Percentiles rank a stretch among this genome's conserved stretches.
Conservation (phyloP, 345 rosid species). For the Boechera stricta region DNA sequence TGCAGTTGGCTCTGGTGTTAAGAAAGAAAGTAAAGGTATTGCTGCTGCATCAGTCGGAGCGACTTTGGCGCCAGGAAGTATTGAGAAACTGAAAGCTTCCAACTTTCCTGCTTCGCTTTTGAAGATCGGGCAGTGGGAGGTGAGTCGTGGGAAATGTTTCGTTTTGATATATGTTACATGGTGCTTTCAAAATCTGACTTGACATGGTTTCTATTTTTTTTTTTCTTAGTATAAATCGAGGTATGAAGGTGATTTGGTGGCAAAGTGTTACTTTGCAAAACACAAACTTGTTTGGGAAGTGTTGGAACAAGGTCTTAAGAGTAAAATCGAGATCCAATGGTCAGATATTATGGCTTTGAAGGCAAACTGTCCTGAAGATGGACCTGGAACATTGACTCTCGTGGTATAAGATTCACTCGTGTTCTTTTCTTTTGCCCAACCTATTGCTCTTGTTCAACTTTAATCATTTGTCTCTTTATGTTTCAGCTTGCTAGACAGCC, state of each 20-base stretch:
- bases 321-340: slow-evolving; percentile 99
- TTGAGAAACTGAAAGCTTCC: slow-evolving; percentile 95
- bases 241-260: slow-evolving; percentile 99
- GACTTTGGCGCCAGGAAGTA: slow-evolving; percentile 32
- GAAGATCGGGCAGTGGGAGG: slow-evolving; percentile 96
- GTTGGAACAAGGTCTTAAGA: slow-evolving; percentile 93
- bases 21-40: slow-evolving; percentile 59
- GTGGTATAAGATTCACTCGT: slow-evolving; percentile 59
- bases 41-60: slow-evolving; percentile 38
- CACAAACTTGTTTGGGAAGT: slow-evolving; percentile 99
- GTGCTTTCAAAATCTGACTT: slow-evolving; percentile 14
- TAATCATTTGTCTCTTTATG: slow-evolving; percentile 26
- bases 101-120: slow-evolving; percentile 87
- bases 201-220: neutral
- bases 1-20: slow-evolving; percentile 42
- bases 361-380: slow-evolving; percentile 82
- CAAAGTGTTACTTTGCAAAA: slow-evolving; percentile 98
- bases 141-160: slow-evolving; percentile 29
- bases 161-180: slow-evolving; percentile 21
- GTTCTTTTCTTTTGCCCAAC: neutral
- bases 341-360: slow-evolving; percentile 93
- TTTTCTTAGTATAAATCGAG: slow-evolving; percentile 79
- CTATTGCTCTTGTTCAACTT: slow-evolving; percentile 8
- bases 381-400: slow-evolving; percentile 83
- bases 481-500: slow-evolving; percentile 94